phyloP scores from a whole-genome alignment of 108 stramenopile species.

The Fistulifera solaris region DNA sequence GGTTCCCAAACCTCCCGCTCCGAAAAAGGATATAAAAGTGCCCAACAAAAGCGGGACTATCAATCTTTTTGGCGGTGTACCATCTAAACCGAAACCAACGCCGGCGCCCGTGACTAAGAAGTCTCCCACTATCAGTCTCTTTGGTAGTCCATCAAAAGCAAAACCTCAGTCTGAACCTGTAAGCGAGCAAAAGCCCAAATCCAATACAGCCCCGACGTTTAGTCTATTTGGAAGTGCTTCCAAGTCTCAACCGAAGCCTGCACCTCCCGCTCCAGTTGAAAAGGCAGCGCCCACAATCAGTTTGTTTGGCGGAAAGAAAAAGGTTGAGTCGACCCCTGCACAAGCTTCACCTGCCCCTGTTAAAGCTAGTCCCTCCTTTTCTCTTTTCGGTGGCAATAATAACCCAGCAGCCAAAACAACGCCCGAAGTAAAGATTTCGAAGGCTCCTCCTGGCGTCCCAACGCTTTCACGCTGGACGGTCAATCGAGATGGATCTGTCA shows the following conservation, averaged over 20 bases:
- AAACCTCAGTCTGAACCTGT: too few species aligned
- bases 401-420: conserved; percentile 11
- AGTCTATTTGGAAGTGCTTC: conserved; percentile 8
- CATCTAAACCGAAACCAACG: conserved; percentile 1
- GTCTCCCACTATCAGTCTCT: not conserved
- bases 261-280: conserved; percentile 12
- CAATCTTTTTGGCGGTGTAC: conserved; percentile 21
- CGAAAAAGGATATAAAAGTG: conserved; percentile 1
- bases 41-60: conserved; percentile 29
- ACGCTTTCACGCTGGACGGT: conserved; percentile 63
- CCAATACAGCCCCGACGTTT: not conserved
- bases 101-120: not conserved
- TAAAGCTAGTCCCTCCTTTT: conserved; percentile 17
- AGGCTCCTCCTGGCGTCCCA: conserved; percentile 17
- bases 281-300: conserved; percentile 18
- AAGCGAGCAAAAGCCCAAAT: not conserved
- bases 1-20: too few species aligned
- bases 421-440: conserved; percentile 30
- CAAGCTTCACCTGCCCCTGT: conserved; percentile 9
- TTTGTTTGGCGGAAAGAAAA: conserved; percentile 22
- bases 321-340: conserved; percentile 14
- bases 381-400: conserved; percentile 10
- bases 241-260: conserved; percentile 9
- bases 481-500: conserved; percentile 71
- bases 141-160: too few species aligned